A percentile compares a stretch with the other conserved stretches of the same genome.
Evolutionary conservation across 2,329 filamentous ascomycete genomes (phyloP).

Genomic region (Helminthosporium solani): DNA sequence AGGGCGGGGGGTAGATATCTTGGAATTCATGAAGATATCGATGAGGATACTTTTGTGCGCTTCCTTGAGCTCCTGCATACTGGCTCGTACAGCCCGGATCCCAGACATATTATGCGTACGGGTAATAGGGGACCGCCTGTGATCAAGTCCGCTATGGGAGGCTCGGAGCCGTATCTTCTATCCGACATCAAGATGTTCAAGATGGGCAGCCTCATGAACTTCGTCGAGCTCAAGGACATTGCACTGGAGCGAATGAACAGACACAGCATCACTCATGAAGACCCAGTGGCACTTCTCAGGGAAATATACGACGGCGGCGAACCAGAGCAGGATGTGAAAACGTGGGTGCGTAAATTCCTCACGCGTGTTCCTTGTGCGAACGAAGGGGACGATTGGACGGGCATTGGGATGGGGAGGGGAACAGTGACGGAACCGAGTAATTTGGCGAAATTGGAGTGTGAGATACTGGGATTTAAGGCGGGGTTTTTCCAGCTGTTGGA

Average conservation of each 20-base stretch:
- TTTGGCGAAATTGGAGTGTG: slow-evolving; percentile 24
- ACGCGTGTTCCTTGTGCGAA: slow-evolving; percentile 4
- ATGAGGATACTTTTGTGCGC: slow-evolving; percentile 31
- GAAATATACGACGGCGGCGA: slow-evolving; percentile 36
- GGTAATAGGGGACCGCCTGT: slow-evolving; percentile 23
- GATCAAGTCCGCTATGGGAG: slow-evolving; percentile 16
- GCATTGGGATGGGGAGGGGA: not conserved
- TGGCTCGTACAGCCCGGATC: slow-evolving; percentile 25
- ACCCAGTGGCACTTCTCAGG: slow-evolving; percentile 39
- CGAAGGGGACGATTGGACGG: slow-evolving; percentile 4
- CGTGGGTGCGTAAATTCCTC: slow-evolving; percentile 27
- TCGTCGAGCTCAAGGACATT: slow-evolving; percentile 39
- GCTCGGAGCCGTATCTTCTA: slow-evolving; percentile 16
- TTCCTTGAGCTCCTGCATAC: slow-evolving; percentile 37
- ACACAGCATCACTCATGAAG: slow-evolving; percentile 33
- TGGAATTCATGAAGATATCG: slow-evolving; percentile 30
- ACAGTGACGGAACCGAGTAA: slow-evolving; percentile 17
- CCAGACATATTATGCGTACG: slow-evolving; percentile 9
- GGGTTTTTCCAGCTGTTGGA: slow-evolving; percentile 20
- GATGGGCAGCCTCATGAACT: slow-evolving; percentile 35
- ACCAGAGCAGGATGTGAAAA: slow-evolving; percentile 22
- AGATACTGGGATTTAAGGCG: slow-evolving; percentile 12
- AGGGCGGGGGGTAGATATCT: slow-evolving; percentile 29
- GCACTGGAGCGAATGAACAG: slow-evolving; percentile 37
- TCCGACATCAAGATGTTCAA: slow-evolving; percentile 33